Evolutionary conservation across 1,284 basidiomycete genomes (phyloP).

Genomic region (Irpex sp.): DNA sequence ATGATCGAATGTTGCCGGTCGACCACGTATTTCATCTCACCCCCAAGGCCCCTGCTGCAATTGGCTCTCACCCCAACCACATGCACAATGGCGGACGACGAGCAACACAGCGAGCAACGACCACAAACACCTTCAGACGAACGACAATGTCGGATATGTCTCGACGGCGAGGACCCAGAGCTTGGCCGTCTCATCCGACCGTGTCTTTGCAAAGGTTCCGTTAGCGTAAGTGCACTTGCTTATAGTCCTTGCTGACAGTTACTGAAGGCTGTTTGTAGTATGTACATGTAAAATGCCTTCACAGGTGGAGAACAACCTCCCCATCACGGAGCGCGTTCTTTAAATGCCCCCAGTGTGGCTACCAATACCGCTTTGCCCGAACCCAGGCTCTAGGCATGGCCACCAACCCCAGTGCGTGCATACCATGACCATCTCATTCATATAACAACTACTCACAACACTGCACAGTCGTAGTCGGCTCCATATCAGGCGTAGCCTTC

Average conservation of each 20-base stretch:
- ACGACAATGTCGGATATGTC: constrained; percentile 72
- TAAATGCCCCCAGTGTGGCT: constrained; percentile 70
- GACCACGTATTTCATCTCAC: background rate
- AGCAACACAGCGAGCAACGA: background rate
- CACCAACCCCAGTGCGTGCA: constrained; percentile 57
- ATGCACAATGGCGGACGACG: background rate
- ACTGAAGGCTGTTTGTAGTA: constrained; percentile 37
- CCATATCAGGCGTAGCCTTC: constrained; percentile 62
- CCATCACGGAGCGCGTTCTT: constrained; percentile 58
- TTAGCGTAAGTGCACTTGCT: constrained; percentile 48
- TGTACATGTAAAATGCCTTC: constrained; percentile 72
- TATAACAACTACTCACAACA: constrained; percentile 4
- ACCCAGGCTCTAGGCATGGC: constrained; percentile 65
- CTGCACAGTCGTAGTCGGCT: constrained; percentile 53
- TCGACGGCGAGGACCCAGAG: constrained; percentile 57
- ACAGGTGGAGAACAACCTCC: constrained; percentile 63
- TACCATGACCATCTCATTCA: background rate
- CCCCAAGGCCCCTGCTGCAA: too few species aligned
- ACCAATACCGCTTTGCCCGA: constrained; percentile 66
- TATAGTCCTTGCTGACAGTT: background rate
- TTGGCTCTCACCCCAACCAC: background rate
- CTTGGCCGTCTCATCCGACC: constrained; percentile 70
- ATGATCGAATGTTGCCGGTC: background rate
- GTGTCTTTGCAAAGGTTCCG: constrained; percentile 75
- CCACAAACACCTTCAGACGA: constrained; percentile 24